Evolutionary conservation across 2,329 filamentous ascomycete species (phyloP).

Genomic region (Calonectria honghensis): DNA sequence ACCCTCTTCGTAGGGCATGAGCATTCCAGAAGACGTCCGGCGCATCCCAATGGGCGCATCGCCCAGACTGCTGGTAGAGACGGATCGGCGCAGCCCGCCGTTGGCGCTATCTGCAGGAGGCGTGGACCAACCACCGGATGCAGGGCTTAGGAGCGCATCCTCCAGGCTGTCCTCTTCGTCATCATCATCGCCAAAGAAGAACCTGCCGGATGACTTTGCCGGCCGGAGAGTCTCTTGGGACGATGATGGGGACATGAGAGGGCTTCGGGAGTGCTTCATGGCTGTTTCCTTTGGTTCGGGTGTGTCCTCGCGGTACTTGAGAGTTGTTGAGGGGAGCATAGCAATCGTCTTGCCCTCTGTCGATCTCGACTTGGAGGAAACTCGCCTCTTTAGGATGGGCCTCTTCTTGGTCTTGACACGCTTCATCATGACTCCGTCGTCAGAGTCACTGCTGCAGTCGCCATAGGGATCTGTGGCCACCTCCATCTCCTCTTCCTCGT

Average conservation of each 20-base stretch:
- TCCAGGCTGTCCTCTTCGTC: slow-evolving; percentile 74
- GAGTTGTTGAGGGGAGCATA: slow-evolving; percentile 88
- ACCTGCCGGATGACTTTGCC: slow-evolving; percentile 78
- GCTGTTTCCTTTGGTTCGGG: slow-evolving; percentile 78
- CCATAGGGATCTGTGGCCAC: slow-evolving; percentile 76
- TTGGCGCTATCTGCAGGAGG: slow-evolving; percentile 50
- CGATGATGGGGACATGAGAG: slow-evolving; percentile 80
- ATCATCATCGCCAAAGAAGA: slow-evolving; percentile 77
- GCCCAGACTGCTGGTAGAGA: slow-evolving; percentile 70
- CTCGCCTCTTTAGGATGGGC: slow-evolving; percentile 64
- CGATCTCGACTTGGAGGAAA: slow-evolving; percentile 63
- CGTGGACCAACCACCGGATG: slow-evolving; percentile 59
- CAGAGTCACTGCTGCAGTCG: slow-evolving; percentile 78
- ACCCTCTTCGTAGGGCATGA: slow-evolving; percentile 89
- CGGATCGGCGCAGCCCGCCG: slow-evolving; percentile 66
- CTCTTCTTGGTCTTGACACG: slow-evolving; percentile 75
- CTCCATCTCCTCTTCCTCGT: slow-evolving; percentile 83
- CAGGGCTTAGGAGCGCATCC: slow-evolving; percentile 55
- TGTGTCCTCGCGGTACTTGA: slow-evolving; percentile 88
- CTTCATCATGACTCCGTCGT: slow-evolving; percentile 91
- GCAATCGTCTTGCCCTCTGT: slow-evolving; percentile 89
- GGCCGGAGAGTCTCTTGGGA: slow-evolving; percentile 90
- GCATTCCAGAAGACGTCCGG: slow-evolving; percentile 90
- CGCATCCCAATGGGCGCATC: slow-evolving; percentile 78
- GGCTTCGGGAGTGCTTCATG: slow-evolving; percentile 76